Evolutionary conservation across 805 yeast genomes (phyloP).

Genomic region (Allodekkera sacchari): DNA sequence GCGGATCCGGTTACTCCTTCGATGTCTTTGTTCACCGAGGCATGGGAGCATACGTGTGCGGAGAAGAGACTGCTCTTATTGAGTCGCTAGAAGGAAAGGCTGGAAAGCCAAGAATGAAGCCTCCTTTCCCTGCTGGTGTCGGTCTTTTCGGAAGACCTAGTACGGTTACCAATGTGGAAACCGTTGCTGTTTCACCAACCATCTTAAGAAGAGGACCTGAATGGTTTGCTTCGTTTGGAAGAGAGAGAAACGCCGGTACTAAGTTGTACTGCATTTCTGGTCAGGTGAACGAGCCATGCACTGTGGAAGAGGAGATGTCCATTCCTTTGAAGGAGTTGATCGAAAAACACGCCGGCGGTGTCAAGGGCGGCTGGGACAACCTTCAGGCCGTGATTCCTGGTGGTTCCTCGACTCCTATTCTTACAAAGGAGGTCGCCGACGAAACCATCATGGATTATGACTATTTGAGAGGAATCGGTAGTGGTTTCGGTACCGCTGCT

Average conservation of each 20-base stretch:
- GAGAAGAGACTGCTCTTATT: conserved; percentile 86
- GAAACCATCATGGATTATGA: conserved; percentile 80
- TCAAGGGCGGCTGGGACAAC: conserved; percentile 90
- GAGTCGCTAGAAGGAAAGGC: conserved; percentile 90
- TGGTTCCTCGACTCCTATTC: conserved; percentile 79
- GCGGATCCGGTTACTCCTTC: conserved; percentile 80
- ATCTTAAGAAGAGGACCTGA: conserved; percentile 83
- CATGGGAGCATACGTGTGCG: conserved; percentile 90
- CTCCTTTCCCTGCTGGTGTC: conserved; percentile 93
- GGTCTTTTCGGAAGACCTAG: conserved; percentile 88
- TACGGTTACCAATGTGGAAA: conserved; percentile 86
- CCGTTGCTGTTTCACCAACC: conserved; percentile 85
- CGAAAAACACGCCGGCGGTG: conserved; percentile 87
- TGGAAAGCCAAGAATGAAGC: conserved; percentile 89
- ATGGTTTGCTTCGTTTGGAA: conserved; percentile 79
- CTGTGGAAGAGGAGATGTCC: conserved; percentile 92
- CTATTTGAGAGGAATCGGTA: conserved; percentile 75
- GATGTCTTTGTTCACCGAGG: conserved; percentile 85
- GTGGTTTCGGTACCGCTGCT: conserved; percentile 89
- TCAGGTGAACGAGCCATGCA: conserved; percentile 87
- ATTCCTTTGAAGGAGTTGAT: conserved; percentile 75
- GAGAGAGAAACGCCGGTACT: conserved; percentile 79
- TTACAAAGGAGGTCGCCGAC: conserved; percentile 61
- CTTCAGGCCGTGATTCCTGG: conserved; percentile 84
- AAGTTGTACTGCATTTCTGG: conserved; percentile 84